Evolutionary conservation across 1,284 basidiomycete species (phyloP).

Genomic region (Xerocomus tenax): DNA sequence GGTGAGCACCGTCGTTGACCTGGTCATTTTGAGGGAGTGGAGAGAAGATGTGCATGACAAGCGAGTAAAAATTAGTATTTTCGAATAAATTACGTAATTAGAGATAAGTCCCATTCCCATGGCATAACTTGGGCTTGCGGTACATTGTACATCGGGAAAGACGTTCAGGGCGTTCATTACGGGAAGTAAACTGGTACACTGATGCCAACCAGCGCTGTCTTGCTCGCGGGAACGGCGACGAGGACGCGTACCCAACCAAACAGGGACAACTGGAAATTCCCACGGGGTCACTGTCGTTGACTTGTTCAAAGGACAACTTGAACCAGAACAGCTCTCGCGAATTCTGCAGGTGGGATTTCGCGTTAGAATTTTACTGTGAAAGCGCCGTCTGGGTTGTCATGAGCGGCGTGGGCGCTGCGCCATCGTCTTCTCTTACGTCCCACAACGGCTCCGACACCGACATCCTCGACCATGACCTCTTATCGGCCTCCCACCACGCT

Average conservation of each 20-base stretch:
- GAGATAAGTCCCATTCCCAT: conserved; percentile 1
- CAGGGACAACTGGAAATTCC: conserved; percentile 13
- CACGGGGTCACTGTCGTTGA: conserved; percentile 18
- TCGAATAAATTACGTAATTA: conserved; percentile 23
- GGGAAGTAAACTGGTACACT: background rate
- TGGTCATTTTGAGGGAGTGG: conserved; percentile 32
- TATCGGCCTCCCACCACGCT: conserved; percentile 30
- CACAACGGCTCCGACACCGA: conserved; percentile 23
- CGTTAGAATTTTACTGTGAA: conserved; percentile 21
- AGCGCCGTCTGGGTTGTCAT: conserved; percentile 27
- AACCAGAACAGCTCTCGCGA: conserved; percentile 16
- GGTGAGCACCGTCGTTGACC: conserved; percentile 43
- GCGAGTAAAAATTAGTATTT: conserved; percentile 11
- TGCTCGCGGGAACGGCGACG: background rate
- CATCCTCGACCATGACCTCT: conserved; percentile 30
- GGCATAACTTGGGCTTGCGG: background rate
- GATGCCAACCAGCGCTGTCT: background rate
- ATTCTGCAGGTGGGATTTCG: conserved; percentile 20
- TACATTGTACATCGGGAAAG: background rate
- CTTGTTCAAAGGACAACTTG: conserved; percentile 27
- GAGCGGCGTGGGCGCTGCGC: conserved; percentile 28
- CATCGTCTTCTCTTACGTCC: conserved; percentile 27
- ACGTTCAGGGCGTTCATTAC: background rate
- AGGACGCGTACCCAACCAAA: conserved; percentile 13
- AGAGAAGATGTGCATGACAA: conserved; percentile 5